phyloP scores from a whole-genome alignment of 164 flowering plant genomes.

The Umbilicus rupestris region DNA sequence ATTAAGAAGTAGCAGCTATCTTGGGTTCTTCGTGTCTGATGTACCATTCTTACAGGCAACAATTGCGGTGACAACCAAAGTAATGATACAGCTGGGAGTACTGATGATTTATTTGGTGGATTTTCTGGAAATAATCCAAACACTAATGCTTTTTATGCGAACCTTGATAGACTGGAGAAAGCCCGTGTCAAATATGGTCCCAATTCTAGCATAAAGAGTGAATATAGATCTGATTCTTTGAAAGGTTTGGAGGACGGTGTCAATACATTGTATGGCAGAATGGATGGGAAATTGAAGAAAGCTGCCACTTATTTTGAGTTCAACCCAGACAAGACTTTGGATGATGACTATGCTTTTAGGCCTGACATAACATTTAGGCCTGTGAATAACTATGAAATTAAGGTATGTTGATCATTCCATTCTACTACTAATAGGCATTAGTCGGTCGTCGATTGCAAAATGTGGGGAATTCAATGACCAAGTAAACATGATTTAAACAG shows the following conservation, averaged over 20 bases:
- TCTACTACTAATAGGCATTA: neutral
- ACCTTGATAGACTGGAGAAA: conserved; percentile 40
- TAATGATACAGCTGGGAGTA: conserved; percentile 31
- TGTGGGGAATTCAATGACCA: neutral
- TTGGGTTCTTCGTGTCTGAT: neutral
- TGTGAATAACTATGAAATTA: conserved; percentile 29
- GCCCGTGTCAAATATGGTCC: conserved; percentile 18
- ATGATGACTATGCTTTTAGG: conserved; percentile 49
- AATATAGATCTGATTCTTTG: conserved; percentile 11
- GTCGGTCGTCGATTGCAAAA: neutral
- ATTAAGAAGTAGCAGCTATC: neutral
- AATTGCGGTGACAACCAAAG: conserved; percentile 14
- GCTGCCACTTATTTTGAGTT: conserved; percentile 55
- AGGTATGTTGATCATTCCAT: conserved; percentile 29
- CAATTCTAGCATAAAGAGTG: conserved; percentile 15
- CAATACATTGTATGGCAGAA: conserved; percentile 49
- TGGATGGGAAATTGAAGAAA: conserved; percentile 58
- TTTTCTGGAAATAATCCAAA: conserved; percentile 18
- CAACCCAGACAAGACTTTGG: conserved; percentile 33
- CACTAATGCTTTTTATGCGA: conserved; percentile 31
- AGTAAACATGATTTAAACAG: no score
- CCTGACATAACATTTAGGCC: conserved; percentile 36
- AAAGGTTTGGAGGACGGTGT: conserved; percentile 42
- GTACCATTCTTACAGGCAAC: conserved; percentile 20
- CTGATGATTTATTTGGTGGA: conserved; percentile 53